Evolutionary conservation across 139 green algal genomes (phyloP).

Genomic region (Chlorella sp.): DNA sequence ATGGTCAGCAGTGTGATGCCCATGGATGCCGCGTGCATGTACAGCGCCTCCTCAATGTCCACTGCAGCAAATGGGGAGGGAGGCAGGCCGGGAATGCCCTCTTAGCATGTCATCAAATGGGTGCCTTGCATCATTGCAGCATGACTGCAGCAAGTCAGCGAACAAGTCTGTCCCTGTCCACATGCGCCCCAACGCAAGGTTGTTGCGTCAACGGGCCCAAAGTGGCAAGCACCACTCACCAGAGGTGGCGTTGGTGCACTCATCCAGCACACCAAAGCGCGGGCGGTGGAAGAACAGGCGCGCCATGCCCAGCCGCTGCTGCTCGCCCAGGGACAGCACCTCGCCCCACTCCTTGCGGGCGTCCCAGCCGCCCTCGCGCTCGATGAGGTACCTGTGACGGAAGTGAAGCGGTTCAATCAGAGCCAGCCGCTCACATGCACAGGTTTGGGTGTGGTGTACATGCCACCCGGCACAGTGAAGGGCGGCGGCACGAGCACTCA

Average conservation of each 20-base stretch:
- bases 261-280: constrained; percentile 71
- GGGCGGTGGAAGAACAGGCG: constrained; percentile 80
- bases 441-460: neutral
- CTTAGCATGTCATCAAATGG: too few relatives aligned
- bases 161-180: too few relatives aligned
- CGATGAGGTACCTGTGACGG: constrained; percentile 57
- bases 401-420: neutral
- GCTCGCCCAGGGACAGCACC: constrained; percentile 75
- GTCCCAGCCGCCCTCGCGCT: constrained; percentile 73
- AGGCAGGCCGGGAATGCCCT: neutral
- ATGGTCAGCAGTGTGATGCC: constrained; percentile 52
- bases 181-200: too few relatives aligned
- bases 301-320: constrained; percentile 84
- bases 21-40: constrained; percentile 43
- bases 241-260: constrained; percentile 83
- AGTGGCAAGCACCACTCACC: neutral
- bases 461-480: too few relatives aligned
- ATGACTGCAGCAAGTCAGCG: too few relatives aligned
- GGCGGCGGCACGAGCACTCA: too few relatives aligned
- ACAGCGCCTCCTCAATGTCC: constrained; percentile 76
- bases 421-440: neutral
- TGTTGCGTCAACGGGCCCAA: too few relatives aligned
- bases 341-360: constrained; percentile 67
- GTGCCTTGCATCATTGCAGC: too few relatives aligned
- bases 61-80: constrained; percentile 27